Evolutionary conservation across 2,329 filamentous ascomycete species (phyloP), one percentile per base, ranked within the genome.

Genomic region (Lachnellula cervina): DNA sequence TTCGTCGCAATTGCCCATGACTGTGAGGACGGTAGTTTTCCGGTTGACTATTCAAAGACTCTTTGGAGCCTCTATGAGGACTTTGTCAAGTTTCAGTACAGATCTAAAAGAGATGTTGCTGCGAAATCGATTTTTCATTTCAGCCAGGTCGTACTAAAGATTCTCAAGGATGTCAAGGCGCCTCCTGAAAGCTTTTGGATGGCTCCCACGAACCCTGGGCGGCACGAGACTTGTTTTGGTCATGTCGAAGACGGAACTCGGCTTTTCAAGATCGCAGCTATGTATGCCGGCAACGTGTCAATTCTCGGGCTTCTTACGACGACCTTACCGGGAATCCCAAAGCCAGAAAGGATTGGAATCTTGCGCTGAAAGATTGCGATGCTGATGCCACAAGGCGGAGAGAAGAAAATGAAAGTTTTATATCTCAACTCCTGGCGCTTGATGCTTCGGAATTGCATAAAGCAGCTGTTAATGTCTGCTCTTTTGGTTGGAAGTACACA

Each of bases 1-100:
- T 63, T 70, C 2, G 58, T 70, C n/a, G 66, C 65, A 1, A 58
- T 71, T 9, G 65, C 69, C 3, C 55, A 58, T 19, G 68, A 70
- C 45, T 60, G 60, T 32, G 61, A 62, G 40, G 51, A 58, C 3
- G 60, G 57, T 2, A 66, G 66, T 16, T 59, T 67, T 0, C 62
- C 66, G n/a, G 49, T 62, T 34, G 66, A 70, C 52, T 69, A 71
- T 52, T 50, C 55, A 1, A 70, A 67, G 52, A 2, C 34, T 1
- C 51, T 60, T 17, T 56, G 37, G 28, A 40, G 56, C 19, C 28
- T 60, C 3, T 60, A 60, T 37, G 51, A 60, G 17, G 58, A 60
- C 16, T 52, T 60, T 13, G 37, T 60, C 19, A 47, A 44, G 23
- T 56, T 56, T 25, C 51, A 56, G 25, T 49, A 49, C 19, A n/a